These are phyloP conservation scores for Coriolopsis trogii DNA, from an alignment of 1,284 basidiomycete species.

Conservation along the genomic window DNA sequence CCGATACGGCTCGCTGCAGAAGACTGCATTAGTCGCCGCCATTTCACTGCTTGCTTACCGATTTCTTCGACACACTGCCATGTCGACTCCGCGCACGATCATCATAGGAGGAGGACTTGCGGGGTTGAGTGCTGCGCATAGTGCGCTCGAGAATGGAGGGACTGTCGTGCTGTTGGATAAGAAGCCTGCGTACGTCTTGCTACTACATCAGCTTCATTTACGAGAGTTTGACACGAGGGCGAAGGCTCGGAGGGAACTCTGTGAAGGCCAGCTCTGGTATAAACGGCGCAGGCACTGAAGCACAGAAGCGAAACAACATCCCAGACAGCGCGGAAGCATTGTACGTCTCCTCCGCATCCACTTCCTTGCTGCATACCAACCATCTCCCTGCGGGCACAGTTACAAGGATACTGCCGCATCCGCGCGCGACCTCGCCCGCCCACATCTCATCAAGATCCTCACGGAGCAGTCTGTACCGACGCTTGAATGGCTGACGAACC, in stretches of 20 bases:
- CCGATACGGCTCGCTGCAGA: too few relatives aligned
- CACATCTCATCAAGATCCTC: slow-evolving; percentile 94
- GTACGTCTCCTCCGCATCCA: neutral
- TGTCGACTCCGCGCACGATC: slow-evolving; percentile 44
- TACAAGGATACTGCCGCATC: slow-evolving; percentile 2
- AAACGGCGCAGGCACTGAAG: slow-evolving; percentile 89
- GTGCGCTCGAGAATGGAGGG: slow-evolving; percentile 93
- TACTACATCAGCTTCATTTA: too few relatives aligned
- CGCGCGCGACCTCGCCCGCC: slow-evolving; percentile 93
- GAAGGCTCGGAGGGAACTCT: slow-evolving; percentile 83
- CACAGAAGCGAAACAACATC: slow-evolving; percentile 79
- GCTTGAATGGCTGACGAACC: slow-evolving; percentile 94
- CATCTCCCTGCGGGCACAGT: neutral
- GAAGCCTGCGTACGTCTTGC: slow-evolving; percentile 55
- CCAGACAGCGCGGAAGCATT: slow-evolving; percentile 50
- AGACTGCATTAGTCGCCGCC: too few relatives aligned
- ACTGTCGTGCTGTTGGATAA: slow-evolving; percentile 93
- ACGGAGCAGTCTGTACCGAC: slow-evolving; percentile 95
- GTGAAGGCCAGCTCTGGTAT: slow-evolving; percentile 95
- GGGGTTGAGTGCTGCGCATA: slow-evolving; percentile 93
- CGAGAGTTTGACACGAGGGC: neutral
- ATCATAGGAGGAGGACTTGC: slow-evolving; percentile 94
- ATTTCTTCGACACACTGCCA: neutral
- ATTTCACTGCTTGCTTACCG: neutral
- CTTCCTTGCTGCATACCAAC: too few relatives aligned